Percentiles rank a stretch among this genome's conserved stretches.
Evolutionary conservation across 805 yeast genomes (phyloP).

Genomic region (Starmera caribaea): DNA sequence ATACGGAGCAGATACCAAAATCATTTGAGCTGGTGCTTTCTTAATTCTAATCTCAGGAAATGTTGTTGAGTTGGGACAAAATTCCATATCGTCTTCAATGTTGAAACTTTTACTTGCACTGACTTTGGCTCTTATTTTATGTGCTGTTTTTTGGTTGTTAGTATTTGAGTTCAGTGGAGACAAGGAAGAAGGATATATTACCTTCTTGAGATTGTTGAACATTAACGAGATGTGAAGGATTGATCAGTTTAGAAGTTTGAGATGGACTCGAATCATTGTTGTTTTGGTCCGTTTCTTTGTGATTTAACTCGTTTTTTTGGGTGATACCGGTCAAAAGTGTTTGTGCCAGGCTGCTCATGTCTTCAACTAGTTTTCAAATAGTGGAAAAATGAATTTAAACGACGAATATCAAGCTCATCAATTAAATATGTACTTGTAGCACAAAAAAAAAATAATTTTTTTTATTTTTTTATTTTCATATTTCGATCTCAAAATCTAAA

Average conservation of each 20-base stretch:
- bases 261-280: no score
- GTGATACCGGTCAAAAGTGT: no score
- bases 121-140: slow-evolving; percentile 36
- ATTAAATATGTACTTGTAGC: no score
- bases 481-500: no score
- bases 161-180: background rate
- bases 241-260: background rate
- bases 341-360: no score
- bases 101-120: slow-evolving; percentile 63
- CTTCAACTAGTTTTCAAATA: no score
- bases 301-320: no score
- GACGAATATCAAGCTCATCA: no score
- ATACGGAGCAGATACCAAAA: background rate
- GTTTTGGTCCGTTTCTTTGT: no score
- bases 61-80: slow-evolving; percentile 36
- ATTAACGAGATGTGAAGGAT: slow-evolving; percentile 8
- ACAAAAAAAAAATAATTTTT: no score
- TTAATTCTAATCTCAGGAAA: background rate
- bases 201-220: slow-evolving; percentile 4
- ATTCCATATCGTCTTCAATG: slow-evolving; percentile 61
- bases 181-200: background rate
- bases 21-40: background rate
- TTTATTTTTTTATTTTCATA: no score
- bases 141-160: slow-evolving; percentile 5
- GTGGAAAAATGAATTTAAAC: no score